Percentiles rank a stretch among this genome's conserved stretches.
phyloP scores from a whole-genome alignment of 1,284 basidiomycete genomes.

The Ganoderma lingzhi region DNA sequence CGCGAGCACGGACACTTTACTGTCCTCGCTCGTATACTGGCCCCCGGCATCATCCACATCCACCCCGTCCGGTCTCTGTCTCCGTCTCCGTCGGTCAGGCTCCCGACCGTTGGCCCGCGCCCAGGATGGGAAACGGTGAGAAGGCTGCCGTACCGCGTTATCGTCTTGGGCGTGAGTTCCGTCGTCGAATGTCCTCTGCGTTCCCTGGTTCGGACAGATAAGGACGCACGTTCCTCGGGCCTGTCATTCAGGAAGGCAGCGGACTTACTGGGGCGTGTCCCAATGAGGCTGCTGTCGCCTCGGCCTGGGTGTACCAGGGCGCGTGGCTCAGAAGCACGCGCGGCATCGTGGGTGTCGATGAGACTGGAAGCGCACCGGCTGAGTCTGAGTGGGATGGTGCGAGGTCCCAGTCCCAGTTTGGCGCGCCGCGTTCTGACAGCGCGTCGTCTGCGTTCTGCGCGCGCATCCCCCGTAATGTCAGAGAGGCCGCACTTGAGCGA shows the following conservation, averaged over 20 bases:
- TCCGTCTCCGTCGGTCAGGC: no score
- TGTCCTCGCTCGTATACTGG: background rate
- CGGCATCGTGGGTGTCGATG: background rate
- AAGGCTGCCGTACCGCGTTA: background rate
- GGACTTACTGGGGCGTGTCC: constrained; percentile 1
- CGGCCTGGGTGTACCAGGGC: background rate
- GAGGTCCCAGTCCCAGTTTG: background rate
- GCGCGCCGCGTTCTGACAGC: background rate
- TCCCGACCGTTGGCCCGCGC: background rate
- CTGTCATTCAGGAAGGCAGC: background rate
- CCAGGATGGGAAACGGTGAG: background rate
- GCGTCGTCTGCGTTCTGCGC: background rate
- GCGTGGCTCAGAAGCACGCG: background rate
- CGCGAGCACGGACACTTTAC: background rate
- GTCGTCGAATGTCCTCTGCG: background rate
- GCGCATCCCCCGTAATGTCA: background rate
- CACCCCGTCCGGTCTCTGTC: no score
- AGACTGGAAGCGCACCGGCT: background rate
- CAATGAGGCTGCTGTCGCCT: background rate
- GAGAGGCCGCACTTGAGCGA: background rate
- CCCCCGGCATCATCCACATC: background rate
- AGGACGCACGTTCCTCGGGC: background rate
- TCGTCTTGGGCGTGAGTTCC: background rate
- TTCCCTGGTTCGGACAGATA: background rate
- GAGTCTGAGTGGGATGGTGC: background rate